phyloP scores from a whole-genome alignment of 768 basidiomycete species.

The Trametes elegans region DNA sequence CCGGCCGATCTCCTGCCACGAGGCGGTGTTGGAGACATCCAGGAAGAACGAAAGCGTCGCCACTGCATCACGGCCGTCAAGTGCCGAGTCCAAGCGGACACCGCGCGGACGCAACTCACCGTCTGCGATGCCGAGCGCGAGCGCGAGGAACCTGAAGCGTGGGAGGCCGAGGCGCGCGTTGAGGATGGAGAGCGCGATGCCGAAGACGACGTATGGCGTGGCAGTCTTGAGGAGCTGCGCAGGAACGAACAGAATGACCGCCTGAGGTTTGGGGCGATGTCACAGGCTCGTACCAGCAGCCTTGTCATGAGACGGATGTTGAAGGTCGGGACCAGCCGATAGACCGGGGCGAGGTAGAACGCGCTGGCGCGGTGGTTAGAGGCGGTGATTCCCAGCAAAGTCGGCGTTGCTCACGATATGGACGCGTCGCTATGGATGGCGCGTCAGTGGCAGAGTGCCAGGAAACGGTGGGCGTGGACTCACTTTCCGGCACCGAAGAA shows the following conservation, averaged over 20 bases:
- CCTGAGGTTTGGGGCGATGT: background rate
- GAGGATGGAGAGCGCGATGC: constrained; percentile 64
- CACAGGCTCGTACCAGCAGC: constrained; percentile 49
- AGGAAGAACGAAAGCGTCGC: constrained; percentile 87
- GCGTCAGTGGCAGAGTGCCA: background rate
- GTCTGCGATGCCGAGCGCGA: constrained; percentile 73
- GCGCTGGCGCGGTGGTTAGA: constrained; percentile 43
- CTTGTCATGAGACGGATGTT: constrained; percentile 81
- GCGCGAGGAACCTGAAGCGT: constrained; percentile 75
- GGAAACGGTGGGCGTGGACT: constrained; percentile 13
- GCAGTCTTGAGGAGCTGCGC: constrained; percentile 80
- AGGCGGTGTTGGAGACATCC: constrained; percentile 75
- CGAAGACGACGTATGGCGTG: constrained; percentile 74
- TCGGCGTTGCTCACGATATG: constrained; percentile 59
- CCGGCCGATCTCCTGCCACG: constrained; percentile 88
- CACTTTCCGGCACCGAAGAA: constrained; percentile 78
- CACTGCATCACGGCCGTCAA: constrained; percentile 39
- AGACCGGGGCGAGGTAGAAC: constrained; percentile 87
- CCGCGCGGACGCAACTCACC: constrained; percentile 37
- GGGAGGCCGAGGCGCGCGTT: constrained; percentile 68
- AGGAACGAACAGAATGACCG: too few species aligned
- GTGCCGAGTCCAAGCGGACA: background rate
- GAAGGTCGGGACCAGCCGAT: constrained; percentile 82
- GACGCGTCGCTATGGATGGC: constrained; percentile 59
- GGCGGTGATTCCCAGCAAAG: background rate